Evolutionary conservation across 768 basidiomycete species (phyloP).

Genomic region (Leccinum pellstonianum): DNA sequence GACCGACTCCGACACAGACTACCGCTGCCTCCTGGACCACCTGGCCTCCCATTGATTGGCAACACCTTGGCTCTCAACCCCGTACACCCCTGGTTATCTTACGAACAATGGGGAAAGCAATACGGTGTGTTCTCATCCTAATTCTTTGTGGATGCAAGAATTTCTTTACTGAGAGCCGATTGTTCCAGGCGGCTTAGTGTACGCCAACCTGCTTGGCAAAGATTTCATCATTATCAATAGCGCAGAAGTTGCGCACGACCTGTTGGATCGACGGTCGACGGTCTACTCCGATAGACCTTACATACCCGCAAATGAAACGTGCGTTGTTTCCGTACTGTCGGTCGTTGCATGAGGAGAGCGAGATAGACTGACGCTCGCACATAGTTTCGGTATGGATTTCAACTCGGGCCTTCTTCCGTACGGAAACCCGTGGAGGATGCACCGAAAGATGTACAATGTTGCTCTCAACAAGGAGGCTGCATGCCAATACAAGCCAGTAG

Average conservation of each 20-base stretch:
- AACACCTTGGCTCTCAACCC: constrained; percentile 21
- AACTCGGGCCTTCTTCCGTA: constrained; percentile 29
- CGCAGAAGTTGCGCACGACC: constrained; percentile 19
- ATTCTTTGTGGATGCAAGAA: neutral
- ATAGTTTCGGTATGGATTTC: constrained; percentile 34
- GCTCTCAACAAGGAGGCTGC: constrained; percentile 19
- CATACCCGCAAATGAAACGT: constrained; percentile 23
- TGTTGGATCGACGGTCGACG: constrained; percentile 28
- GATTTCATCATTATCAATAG: constrained; percentile 31
- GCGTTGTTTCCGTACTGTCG: neutral
- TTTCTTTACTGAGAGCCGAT: neutral
- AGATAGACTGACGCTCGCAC: neutral
- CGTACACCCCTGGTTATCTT: constrained; percentile 32
- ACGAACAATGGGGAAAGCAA: constrained; percentile 33
- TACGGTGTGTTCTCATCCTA: constrained; percentile 24
- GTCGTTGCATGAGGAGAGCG: neutral
- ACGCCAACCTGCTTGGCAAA: constrained; percentile 25
- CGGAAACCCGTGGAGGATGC: constrained; percentile 30
- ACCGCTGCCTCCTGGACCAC: constrained; percentile 52
- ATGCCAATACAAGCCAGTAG: constrained; percentile 14
- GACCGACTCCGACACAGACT: constrained; percentile 12
- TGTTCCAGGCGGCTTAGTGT: constrained; percentile 25
- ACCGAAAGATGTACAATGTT: constrained; percentile 28
- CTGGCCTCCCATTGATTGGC: constrained; percentile 39
- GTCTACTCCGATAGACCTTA: constrained; percentile 30